These are phyloP conservation scores for Leucosporidium scottii DNA, from an alignment of 768 basidiomycete species.

Conservation along the genomic window DNA sequence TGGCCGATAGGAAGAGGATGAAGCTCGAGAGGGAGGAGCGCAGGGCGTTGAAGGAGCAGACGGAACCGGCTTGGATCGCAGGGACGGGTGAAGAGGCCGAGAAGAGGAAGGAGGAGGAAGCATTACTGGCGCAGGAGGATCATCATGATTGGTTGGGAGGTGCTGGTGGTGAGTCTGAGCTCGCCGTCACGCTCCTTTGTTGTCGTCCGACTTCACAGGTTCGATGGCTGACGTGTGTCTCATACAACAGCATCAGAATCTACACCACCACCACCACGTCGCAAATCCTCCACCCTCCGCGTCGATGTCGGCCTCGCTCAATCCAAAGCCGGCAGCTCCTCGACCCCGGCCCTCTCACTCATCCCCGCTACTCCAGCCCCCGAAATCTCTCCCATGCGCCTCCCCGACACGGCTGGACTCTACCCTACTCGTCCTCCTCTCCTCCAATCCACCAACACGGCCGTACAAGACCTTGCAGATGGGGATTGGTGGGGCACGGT, in stretches of 20 bases:
- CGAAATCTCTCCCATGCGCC: constrained; percentile 7
- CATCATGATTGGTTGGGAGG: not conserved
- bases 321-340: not conserved
- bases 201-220: too few relatives aligned
- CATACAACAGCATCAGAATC: not conserved
- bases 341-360: constrained; percentile 11
- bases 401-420: not conserved
- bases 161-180: not conserved
- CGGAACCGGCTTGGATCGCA: constrained; percentile 1
- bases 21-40: not conserved
- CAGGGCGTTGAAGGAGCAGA: not conserved
- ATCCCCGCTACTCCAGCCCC: constrained; percentile 18
- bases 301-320: constrained; percentile 24
- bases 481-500: constrained; percentile 21
- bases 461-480: not conserved
- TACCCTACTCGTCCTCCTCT: constrained; percentile 1
- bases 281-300: not conserved
- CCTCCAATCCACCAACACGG: not conserved
- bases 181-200: not conserved
- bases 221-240: not conserved
- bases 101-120: not conserved
- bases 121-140: too few relatives aligned
- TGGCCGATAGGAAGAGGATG: not conserved
- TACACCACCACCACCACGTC: too few relatives aligned
- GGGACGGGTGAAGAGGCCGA: not conserved